Conservation (phyloP, 768 basidiomycete species). For the Pisolithus orientalis region DNA sequence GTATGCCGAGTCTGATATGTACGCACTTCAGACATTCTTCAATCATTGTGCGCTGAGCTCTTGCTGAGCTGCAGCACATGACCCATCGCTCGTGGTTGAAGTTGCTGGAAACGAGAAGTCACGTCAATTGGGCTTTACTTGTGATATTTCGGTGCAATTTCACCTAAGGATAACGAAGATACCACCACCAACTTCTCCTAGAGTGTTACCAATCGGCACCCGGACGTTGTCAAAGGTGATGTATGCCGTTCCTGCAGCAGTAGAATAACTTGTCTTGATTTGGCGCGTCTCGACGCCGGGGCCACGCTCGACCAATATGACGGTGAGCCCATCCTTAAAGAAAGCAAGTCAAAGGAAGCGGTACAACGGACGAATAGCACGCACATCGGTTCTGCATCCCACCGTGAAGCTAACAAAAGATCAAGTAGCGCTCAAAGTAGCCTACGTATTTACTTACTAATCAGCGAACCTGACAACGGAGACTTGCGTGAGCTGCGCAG, state of each 20-base stretch:
- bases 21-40: constrained; percentile 80
- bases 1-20: background rate
- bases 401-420: constrained; percentile 47
- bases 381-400: constrained; percentile 48
- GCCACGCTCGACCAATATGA: constrained; percentile 56
- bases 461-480: constrained; percentile 35
- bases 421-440: background rate
- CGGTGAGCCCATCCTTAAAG: constrained; percentile 51
- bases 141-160: background rate
- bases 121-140: background rate
- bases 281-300: constrained; percentile 60
- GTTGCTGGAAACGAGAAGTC: constrained; percentile 41
- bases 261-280: constrained; percentile 82
- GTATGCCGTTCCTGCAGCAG: constrained; percentile 81
- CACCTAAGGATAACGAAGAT: constrained; percentile 57
- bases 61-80: constrained; percentile 73
- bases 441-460: constrained; percentile 23
- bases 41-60: constrained; percentile 59
- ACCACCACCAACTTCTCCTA: constrained; percentile 57
- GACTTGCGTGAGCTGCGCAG: background rate
- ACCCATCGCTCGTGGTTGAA: constrained; percentile 97
- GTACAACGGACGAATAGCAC: constrained; percentile 10
- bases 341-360: constrained; percentile 16
- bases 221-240: constrained; percentile 80
- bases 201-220: constrained; percentile 82